Evolutionary conservation across 306 rosid species (phyloP).

Genomic region (Lotus japonicus): DNA sequence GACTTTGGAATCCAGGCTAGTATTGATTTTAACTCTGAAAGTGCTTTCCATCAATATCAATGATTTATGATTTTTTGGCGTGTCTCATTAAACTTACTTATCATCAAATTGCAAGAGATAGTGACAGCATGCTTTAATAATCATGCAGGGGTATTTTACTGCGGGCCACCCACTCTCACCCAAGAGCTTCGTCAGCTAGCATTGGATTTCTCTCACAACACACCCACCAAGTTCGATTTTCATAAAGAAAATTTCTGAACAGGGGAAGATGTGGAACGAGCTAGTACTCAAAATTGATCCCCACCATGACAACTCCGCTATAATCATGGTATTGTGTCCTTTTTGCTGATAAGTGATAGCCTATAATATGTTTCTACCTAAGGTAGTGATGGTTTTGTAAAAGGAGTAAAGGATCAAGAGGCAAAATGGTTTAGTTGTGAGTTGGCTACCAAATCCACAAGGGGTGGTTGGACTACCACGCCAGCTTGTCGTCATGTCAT

Average conservation of each 20-base stretch:
- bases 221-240: conserved; percentile 46
- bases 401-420: too few relatives aligned
- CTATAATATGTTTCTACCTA: neutral
- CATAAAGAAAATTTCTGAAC: conserved; percentile 56
- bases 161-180: conserved; percentile 38
- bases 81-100: neutral
- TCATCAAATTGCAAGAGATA: neutral
- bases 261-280: neutral
- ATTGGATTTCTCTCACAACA: conserved; percentile 51
- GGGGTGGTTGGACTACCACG: conserved; percentile 10
- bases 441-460: conserved; percentile 16
- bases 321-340: neutral
- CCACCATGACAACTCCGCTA: conserved; percentile 1
- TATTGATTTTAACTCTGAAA: neutral
- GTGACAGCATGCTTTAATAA: conserved; percentile 23
- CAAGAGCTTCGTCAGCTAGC: conserved; percentile 42
- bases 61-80: neutral
- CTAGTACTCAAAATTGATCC: conserved; percentile 6
- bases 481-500: neutral
- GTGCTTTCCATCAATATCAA: conserved; percentile 4
- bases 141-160: conserved; percentile 66
- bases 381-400: conserved; percentile 7
- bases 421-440: neutral
- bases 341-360: neutral
- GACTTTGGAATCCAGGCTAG: neutral